Base-by-base conservation (phyloP, 768 basidiomycete genomes). In the Suillus variegatus region DNA sequence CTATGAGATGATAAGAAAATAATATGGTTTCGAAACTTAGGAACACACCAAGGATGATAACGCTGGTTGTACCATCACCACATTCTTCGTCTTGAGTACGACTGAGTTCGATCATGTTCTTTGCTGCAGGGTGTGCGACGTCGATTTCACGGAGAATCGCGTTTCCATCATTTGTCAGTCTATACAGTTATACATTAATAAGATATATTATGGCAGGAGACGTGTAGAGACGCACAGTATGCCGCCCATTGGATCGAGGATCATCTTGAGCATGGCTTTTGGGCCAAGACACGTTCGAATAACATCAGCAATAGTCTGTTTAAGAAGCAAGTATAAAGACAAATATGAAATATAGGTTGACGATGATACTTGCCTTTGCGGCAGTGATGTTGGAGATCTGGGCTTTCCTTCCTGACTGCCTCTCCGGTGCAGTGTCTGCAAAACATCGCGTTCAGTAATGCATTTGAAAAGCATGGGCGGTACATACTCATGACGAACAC, bases 191-290 rank as follows among this genome's bases (percentile, higher is more conserved):
- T 14, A 16, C 10, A 64, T 16, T 40, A 12, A 3, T 36, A n/a
- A 22, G 16, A 62, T 5, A 61, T 10, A 40, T 18, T 7, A 55
- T 41, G 4, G 36, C 25, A 38, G 28, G 35, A 62, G 12, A 40
- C 32, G 63, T 5, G 56, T 46, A 46, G 56, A 57, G 40, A 82
- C 88, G 62, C 65, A 97, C 97, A 98, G 74, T 71, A 99, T 99
- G 62, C 97, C 97, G 61, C 97, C 97, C 97, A 99, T 99, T 1
- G 96, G 96, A 81, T 99, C 97, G 52, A 98, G 80, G 71, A 99
- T 97, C 97, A 99, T 99, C 84, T 99, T 99, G 61, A 99, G 82
- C 97, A 99, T 99, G 49, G 97, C 90, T 74, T 97, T 97, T 1
- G 97, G 97, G 1, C 96, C 97, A 43, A 99, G 78, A 85, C 97